Evolutionary conservation across 139 green algal species (phyloP), one percentile per base, ranked within the genome.

Genomic region (Chlorella sp.): DNA sequence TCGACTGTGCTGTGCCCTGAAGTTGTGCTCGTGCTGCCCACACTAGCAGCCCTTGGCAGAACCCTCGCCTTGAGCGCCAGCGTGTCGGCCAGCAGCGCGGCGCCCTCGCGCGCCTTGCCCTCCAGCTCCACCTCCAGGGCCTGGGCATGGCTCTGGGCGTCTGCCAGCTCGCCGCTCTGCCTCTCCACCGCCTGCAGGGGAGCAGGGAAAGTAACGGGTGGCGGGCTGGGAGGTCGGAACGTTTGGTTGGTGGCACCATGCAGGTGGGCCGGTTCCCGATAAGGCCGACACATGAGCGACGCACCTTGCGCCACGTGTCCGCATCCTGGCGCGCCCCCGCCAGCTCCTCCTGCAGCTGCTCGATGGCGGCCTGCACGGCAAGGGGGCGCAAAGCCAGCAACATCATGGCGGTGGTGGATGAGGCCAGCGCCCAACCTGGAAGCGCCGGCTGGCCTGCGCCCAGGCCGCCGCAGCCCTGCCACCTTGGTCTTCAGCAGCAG

Each of bases 261-360:
- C 54, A 34, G 4, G 9, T 54, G 46, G n/a, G n/a, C n/a, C n/a
- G n/a, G n/a, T n/a, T n/a, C n/a, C n/a, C n/a, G n/a, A n/a, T n/a
- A n/a, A n/a, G n/a, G n/a, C n/a, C n/a, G n/a, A 34, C 46, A 44
- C 7, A 13, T 14, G 28, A 1, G 24, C 0, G 20, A 19, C 32
- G 38, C 43, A 76, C 79, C 79, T 3, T 64, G 62, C 79, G 79
- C 43, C 64, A 75, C 32, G 41, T 73, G 38, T 81, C 81, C 6
- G 32, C 22, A 30, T 80, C 56, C 30, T 78, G 40, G 14, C 72
- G 70, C 0, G 54, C 41, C 13, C 38, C 58, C 2, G 38, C 56
- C 30, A 86, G 70, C 72, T 86, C 70, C 11, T 86, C 81, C 41
- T 86, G 81, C 26, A 86, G 81, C 38, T 86, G 81, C 72, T 86